phyloP scores from a whole-genome alignment of 805 yeast genomes.

The Candida sonorensis region DNA sequence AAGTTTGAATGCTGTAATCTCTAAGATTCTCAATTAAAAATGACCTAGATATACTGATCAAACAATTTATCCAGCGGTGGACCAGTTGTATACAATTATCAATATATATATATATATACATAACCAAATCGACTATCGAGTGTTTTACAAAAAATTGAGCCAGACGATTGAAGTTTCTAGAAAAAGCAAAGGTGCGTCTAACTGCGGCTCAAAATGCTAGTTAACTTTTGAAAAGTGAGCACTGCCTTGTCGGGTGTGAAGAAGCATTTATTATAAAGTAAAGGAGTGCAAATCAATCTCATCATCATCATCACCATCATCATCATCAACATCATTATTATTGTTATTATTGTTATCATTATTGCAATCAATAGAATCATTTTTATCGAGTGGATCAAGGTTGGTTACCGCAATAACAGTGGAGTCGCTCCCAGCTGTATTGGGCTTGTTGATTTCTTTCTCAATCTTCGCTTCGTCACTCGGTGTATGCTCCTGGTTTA shows the following conservation, averaged over 20 bases:
- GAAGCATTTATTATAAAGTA: not conserved
- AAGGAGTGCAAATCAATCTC: slow-evolving; percentile 2
- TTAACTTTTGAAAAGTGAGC: not conserved
- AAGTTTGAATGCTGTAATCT: no score
- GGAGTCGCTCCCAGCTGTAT: no score
- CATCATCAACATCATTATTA: not conserved
- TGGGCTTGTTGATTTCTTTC: no score
- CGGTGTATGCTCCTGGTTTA: no score
- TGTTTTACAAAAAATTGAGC: no score
- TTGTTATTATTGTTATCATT: not conserved
- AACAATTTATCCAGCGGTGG: no score
- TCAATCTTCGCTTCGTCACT: no score
- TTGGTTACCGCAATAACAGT: no score
- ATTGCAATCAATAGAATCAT: not conserved
- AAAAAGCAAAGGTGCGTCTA: not conserved
- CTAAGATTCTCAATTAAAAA: no score
- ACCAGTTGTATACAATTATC: not conserved
- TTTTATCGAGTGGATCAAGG: no score
- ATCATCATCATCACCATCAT: not conserved
- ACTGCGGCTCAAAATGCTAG: not conserved
- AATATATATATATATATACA: not conserved
- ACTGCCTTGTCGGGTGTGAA: not conserved
- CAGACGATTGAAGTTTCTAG: not conserved
- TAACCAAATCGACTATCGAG: not conserved
- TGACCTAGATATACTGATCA: no score